phyloP scores from a whole-genome alignment of 345 rosid genomes.

The Conringia planisiliqua region DNA sequence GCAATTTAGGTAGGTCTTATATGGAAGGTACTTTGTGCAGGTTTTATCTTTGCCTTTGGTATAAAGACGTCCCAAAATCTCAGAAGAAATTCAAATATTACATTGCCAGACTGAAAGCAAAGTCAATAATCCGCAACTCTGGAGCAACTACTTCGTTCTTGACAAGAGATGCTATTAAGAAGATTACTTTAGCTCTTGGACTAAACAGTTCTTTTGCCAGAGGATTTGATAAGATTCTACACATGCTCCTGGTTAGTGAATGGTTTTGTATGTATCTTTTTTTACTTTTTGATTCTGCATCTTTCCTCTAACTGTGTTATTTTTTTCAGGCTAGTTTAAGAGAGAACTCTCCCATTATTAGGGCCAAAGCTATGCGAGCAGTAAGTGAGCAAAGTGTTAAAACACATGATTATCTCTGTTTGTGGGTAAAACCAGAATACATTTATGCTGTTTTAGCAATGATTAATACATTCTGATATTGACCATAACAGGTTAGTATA shows the following conservation, averaged over 20 bases:
- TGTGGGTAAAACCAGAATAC: constrained; percentile 2
- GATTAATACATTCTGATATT: constrained; percentile 30
- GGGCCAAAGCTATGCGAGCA: constrained; percentile 95
- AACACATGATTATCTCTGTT: background rate
- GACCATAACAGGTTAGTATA: constrained; percentile 73
- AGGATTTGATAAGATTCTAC: constrained; percentile 95
- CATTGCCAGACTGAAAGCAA: constrained; percentile 81
- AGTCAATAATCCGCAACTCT: constrained; percentile 71
- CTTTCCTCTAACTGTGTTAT: constrained; percentile 21
- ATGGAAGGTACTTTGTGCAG: constrained; percentile 45
- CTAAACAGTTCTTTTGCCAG: constrained; percentile 90
- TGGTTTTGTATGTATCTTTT: constrained; percentile 18
- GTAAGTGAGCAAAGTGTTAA: constrained; percentile 46
- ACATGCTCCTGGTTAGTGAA: constrained; percentile 88
- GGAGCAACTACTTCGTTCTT: constrained; percentile 55
- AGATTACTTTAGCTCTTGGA: constrained; percentile 80
- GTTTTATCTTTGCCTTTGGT: constrained; percentile 94
- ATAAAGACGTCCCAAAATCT: constrained; percentile 81
- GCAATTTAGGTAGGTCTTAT: constrained; percentile 25
- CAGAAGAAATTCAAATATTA: constrained; percentile 62
- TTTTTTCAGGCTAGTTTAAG: constrained; percentile 83
- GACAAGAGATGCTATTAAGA: constrained; percentile 73
- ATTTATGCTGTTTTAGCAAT: constrained; percentile 23
- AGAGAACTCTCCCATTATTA: constrained; percentile 90
- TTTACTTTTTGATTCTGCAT: background rate